Evolutionary conservation across 2,329 filamentous ascomycete species (phyloP), one percentile per base, ranked within the genome.

Genomic region (Colletotrichum liaoningense): DNA sequence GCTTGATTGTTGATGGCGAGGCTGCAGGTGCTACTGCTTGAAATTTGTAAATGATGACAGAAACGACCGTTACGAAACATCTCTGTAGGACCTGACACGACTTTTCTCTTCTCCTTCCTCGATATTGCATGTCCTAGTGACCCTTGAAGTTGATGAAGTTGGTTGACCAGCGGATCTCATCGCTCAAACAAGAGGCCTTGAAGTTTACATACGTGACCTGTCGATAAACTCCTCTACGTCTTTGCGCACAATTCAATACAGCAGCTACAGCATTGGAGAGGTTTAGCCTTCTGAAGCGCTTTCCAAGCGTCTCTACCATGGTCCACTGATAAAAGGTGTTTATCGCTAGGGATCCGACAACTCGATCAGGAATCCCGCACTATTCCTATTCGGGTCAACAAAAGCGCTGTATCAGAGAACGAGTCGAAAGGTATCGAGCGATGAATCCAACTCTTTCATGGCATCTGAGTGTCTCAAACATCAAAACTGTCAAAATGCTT

Each of bases 1-100:
- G 72, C 26, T 58, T 81, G 70, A 76, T 79, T 3, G 71, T 78
- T 28, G 80, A 79, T 56, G 74, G 75, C 4, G 68, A 78, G 66
- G 78, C 79, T 8, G 79, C 78, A 1, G 81, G 81, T 5, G 79
- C 80, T 3, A 81, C 80, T 7, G 78, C 77, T 72, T 80, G 69
- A 75, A 14, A 9, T 8, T 11, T 5, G 4, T 42, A 2, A 24
- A 46, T 30, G 5, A 67, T 33, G 11, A 35, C 14, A 26, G 1
- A 12, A 26, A 38, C 5, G 49, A 28, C 1, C 35, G 1, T 55
- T n/a, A 64, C 1, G 30, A 22, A 12, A 55, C 14, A n/a, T 5
- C 2, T 38, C 4, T 49, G 42, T 49, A 49, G 19, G 42, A 49
- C 4, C 4, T 3, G 22, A 8, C 0, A 49, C 19, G 9, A 1